Evolutionary conservation across 2,329 filamentous ascomycete genomes (phyloP), one percentile per base, ranked within the genome.

Genomic region (Verticillium nubilum): DNA sequence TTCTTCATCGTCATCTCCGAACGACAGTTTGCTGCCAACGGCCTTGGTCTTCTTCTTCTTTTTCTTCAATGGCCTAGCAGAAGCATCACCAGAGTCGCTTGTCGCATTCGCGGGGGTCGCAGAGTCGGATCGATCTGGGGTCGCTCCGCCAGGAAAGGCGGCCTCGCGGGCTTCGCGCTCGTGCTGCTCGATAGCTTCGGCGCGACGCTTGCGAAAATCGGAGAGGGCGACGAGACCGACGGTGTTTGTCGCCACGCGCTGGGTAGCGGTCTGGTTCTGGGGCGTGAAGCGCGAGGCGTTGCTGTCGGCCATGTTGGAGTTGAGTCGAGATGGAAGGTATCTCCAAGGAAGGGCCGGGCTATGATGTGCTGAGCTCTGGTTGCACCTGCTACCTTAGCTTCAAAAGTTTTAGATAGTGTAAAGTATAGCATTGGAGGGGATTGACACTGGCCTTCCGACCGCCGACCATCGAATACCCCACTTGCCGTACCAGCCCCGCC

Each of bases 181-280:
- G 70, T 95, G 94, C 70, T 91, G 88, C 73, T 97, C 94, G 54
- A 97, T 80, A n/a, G 93, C 91, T 74, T 97, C 92, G 67, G 92
- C 93, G 74, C 94, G 91, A 61, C 95, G 88, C 78, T 99, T 98
- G 74, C 94, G 92, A 74, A 96, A 98, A 72, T 98, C 95, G 65
- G 91, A 92, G 52, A 97, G 87, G 60, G 91, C 86, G 58, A 98
- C 94, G 2, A 99, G 87, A 47, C 95, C 95, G 65, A 97, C 92
- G 0, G 92, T 96, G 69, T 92, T 87, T 58, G 86, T 91, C 61
- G 94, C 94, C 54, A 97, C 82, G 15, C 92, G 81, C 69, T 97
- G 88, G 72, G 94, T 86, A 1, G 91, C 90, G 1, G 90, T 90
- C 66, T 88, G 82, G 63, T 87, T 88, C 69, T 93, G 90, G 50